Evolutionary conservation across 2,329 filamentous ascomycete genomes (phyloP).

Genomic region (Aspergillus fijiensis): DNA sequence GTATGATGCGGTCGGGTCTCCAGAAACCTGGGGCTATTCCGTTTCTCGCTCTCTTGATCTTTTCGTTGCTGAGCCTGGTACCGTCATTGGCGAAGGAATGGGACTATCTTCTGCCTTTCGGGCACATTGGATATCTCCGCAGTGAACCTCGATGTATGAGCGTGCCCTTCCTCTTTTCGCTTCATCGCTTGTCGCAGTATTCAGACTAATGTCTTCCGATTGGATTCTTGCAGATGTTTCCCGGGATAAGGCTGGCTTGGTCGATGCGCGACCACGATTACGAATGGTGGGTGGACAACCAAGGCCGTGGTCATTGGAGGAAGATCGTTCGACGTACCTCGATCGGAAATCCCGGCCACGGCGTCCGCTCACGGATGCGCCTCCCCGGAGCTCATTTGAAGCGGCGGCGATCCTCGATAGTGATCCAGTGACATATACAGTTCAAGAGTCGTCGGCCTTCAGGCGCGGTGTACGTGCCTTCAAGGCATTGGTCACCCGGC

Average conservation of each 20-base stretch:
- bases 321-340: conserved; percentile 9
- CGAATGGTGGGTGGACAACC: conserved; percentile 16
- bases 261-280: conserved; percentile 19
- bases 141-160: conserved; percentile 29
- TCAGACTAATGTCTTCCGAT: conserved; percentile 1
- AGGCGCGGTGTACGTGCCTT: conserved; percentile 31
- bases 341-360: conserved; percentile 14
- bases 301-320: conserved; percentile 20
- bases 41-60: conserved; percentile 33
- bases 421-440: conserved; percentile 17
- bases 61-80: conserved; percentile 35
- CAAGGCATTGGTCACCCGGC: conserved; percentile 31
- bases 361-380: conserved; percentile 13
- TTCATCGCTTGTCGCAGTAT: conserved; percentile 5
- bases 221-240: conserved; percentile 23
- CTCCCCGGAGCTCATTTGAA: conserved; percentile 22
- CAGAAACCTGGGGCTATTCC: conserved; percentile 36
- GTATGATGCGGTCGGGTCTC: conserved; percentile 37
- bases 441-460: conserved; percentile 27
- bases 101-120: conserved; percentile 29
- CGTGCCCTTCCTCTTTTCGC: neutral
- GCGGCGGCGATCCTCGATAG: conserved; percentile 20
- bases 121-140: conserved; percentile 27
- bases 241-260: conserved; percentile 26
- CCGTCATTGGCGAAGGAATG: conserved; percentile 33